Evolutionary conservation across 2,329 filamentous ascomycete genomes (phyloP).

Genomic region (Colletotrichum sp.): DNA sequence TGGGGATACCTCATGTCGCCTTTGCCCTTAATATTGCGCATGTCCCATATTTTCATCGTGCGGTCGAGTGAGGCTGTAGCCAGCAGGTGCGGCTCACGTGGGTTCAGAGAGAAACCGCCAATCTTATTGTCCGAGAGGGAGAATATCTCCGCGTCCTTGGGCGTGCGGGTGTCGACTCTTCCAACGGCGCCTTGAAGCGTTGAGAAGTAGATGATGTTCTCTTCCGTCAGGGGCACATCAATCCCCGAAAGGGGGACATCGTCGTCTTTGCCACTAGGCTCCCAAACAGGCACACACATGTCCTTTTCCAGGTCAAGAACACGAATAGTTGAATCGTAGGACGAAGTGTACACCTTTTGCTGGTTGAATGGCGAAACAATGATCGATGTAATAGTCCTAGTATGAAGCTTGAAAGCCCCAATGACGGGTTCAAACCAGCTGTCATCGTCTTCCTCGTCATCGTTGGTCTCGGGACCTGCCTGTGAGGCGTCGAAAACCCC

Average conservation of each 20-base stretch:
- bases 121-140: constrained; percentile 90
- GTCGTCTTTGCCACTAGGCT: constrained; percentile 69
- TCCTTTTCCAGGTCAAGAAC: constrained; percentile 84
- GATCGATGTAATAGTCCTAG: constrained; percentile 86
- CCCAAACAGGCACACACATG: constrained; percentile 81
- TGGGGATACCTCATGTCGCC: constrained; percentile 66
- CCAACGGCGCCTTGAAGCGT: constrained; percentile 84
- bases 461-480: constrained; percentile 56
- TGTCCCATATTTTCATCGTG: constrained; percentile 90
- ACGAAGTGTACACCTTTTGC: constrained; percentile 81
- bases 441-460: constrained; percentile 71
- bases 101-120: constrained; percentile 88
- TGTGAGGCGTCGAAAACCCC: constrained; percentile 92
- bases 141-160: constrained; percentile 68
- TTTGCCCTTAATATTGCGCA: constrained; percentile 76
- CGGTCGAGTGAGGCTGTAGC: constrained; percentile 91
- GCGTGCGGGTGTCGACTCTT: constrained; percentile 76
- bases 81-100: constrained; percentile 78
- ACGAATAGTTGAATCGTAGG: constrained; percentile 92
- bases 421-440: constrained; percentile 71
- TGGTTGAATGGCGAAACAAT: constrained; percentile 75
- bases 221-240: constrained; percentile 74
- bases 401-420: constrained; percentile 88
- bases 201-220: constrained; percentile 83
- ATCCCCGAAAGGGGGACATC: constrained; percentile 85